Percentiles rank a stretch among this genome's conserved stretches.
Conservation (phyloP, 2,329 filamentous ascomycete genomes). For the Exophiala lecanii-corni region DNA sequence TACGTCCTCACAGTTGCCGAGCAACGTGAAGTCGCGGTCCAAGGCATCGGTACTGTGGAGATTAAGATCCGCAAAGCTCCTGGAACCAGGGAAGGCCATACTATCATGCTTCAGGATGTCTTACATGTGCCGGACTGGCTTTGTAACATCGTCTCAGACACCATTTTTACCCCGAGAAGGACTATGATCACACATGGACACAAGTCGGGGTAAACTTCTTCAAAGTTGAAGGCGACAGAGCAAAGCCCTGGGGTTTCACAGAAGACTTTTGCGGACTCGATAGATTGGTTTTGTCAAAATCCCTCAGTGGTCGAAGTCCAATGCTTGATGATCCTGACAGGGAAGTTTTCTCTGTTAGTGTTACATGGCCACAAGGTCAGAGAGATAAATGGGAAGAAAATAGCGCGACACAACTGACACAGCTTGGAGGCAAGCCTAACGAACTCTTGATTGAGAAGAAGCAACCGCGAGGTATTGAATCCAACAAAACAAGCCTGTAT, state of each 20-base stretch:
- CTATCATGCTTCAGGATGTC: constrained; percentile 31
- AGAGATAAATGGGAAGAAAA: constrained; percentile 22
- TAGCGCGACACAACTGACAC: too few relatives aligned
- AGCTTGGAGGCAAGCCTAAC: not conserved
- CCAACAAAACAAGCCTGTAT: not conserved
- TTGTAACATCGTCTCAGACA: constrained; percentile 31
- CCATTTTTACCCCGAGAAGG: constrained; percentile 16
- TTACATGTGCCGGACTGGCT: constrained; percentile 34
- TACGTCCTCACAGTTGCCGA: constrained; percentile 26
- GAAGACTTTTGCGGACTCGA: constrained; percentile 28
- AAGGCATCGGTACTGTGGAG: constrained; percentile 33
- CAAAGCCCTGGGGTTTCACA: constrained; percentile 26
- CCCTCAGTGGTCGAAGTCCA: constrained; percentile 21
- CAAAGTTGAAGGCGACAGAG: constrained; percentile 12
- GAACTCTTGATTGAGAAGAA: not conserved
- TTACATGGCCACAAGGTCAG: constrained; percentile 26
- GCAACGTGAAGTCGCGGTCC: constrained; percentile 26
- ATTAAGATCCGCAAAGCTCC: constrained; percentile 27
- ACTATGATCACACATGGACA: constrained; percentile 26
- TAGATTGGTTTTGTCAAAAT: constrained; percentile 20
- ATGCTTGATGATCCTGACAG: constrained; percentile 27
- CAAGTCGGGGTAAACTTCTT: constrained; percentile 25
- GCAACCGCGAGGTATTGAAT: not conserved
- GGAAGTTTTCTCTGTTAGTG: constrained; percentile 26
- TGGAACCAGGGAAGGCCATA: constrained; percentile 24